Conservation (phyloP, 805 yeast genomes). For the Kodamaea lidongshanica region DNA sequence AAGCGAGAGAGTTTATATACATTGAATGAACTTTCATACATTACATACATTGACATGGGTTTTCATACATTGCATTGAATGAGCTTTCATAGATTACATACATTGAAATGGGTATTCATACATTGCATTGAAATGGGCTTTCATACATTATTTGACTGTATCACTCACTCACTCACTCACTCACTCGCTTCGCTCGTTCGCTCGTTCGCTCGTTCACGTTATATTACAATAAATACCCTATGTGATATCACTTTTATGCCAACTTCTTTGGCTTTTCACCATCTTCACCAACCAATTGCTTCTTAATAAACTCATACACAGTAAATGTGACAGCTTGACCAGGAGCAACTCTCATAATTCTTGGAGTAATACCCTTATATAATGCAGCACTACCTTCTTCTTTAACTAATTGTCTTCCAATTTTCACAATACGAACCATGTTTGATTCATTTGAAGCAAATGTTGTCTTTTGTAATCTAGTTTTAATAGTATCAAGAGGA, state of each 20-base stretch:
- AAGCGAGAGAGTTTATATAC: too few species aligned
- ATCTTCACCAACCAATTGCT: conserved; percentile 39
- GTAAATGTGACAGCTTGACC: conserved; percentile 99
- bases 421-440: conserved; percentile 69
- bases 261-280: conserved; percentile 13
- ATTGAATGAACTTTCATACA: too few species aligned
- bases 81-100: not conserved
- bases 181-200: too few species aligned
- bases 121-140: not conserved
- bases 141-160: too few species aligned
- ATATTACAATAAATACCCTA: too few species aligned
- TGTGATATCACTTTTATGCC: conserved; percentile 8
- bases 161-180: too few species aligned
- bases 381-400: conserved; percentile 73
- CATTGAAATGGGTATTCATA: not conserved
- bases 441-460: conserved; percentile 64
- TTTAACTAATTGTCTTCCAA: conserved; percentile 71
- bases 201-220: too few species aligned
- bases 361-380: conserved; percentile 96
- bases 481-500: conserved; percentile 94
- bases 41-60: too few species aligned
- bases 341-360: conserved; percentile 98
- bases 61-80: too few species aligned
- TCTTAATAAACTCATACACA: conserved; percentile 85
- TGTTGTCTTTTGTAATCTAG: conserved; percentile 89